Evolutionary conservation across 352 stramenopile genomes (phyloP), one percentile per base, ranked within the genome.

Genomic region (Pythium dissotocum): DNA sequence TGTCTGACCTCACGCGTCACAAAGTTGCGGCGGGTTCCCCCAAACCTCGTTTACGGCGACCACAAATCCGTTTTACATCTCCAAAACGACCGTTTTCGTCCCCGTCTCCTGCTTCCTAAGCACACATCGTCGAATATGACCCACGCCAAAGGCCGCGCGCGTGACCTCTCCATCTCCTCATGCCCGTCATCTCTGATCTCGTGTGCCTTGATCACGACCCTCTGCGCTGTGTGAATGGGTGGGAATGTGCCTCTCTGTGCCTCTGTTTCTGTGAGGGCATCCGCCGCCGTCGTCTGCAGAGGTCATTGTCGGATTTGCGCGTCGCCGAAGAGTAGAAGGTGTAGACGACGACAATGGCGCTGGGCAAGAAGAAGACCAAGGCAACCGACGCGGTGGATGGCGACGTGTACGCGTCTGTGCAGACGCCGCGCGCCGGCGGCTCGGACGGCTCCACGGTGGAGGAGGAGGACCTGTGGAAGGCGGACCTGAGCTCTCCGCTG

Each of bases 361-460:
- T 35, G 16, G 8, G 32, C 33, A 32, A 49, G 28, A 55, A 16
- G 30, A 32, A 53, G 44, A 36, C 60, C 8, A 21, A 33, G n/a
- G 18, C 10, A 44, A 26, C 6, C 5, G 42, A 49, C 24, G 42
- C 42, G 18, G 42, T 49, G 8, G 53, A 57, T 32, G 59, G 33
- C 59, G 65, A 32, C 24, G 61, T 35, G 32, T 69, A 63, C 44
- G 54, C 53, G 38, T 53, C 62, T n/a, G 18, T 69, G 62, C 40
- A 35, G 40, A 58, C 62, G 40, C 62, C 62, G 21, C 42, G 35
- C 40, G 60, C n/a, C 26, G 16, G 42, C 42, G 42, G 16, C 18
- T 49, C 30, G 6, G 21, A 44, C 14, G 26, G 14, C 24, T 32
- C 16, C 4, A 35, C 40, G 21, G 21, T 53, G 35, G 49, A 28